Base-by-base conservation (phyloP, 2,329 filamentous ascomycete species). In the Hawksworthiomyces lignivorus region DNA sequence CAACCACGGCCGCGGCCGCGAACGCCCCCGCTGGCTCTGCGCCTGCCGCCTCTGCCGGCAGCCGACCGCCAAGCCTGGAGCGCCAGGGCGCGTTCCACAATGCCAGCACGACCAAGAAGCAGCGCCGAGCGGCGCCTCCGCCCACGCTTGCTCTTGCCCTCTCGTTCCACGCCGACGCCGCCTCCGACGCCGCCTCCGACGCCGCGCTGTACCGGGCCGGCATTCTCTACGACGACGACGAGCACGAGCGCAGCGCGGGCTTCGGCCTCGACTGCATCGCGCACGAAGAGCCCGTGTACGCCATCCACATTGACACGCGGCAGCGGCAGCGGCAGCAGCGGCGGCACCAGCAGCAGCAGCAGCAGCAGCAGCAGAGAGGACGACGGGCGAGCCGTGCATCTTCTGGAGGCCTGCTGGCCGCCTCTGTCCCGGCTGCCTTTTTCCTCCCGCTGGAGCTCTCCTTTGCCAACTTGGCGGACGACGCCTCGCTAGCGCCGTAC, bases 11-110 rank as follows among this genome's bases (percentile, higher is more conserved):
- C n/a, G n/a, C n/a, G n/a, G n/a, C n/a, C n/a, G n/a, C n/a, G n/a
- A n/a, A n/a, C n/a, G n/a, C n/a, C n/a, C n/a, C n/a, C n/a, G n/a
- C n/a, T n/a, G n/a, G n/a, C n/a, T n/a, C n/a, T n/a, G n/a, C n/a
- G n/a, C n/a, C n/a, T n/a, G n/a, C n/a, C n/a, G n/a, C n/a, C n/a
- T n/a, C n/a, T n/a, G 8, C 14, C 31, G 41, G 43, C 12, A 56
- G 61, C 20, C 59, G 63, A 8, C 56, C 55, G 8, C 68, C 68
- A 2, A 62, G 60, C 1, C 59, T 72, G 18, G 67, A 69, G 47
- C 57, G 69, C 9, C 62, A 72, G 49, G 66, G 69, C 32, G 69
- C 69, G 6, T 72, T 72, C 30, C 57, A 62, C 33, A 65, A 68
- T 34, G 55, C 56, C 4, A 55, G 56, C 17, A 69, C 65, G 0